phyloP scores from a whole-genome alignment of 176 grass and related monocot genomes.

The Avena sativa region DNA sequence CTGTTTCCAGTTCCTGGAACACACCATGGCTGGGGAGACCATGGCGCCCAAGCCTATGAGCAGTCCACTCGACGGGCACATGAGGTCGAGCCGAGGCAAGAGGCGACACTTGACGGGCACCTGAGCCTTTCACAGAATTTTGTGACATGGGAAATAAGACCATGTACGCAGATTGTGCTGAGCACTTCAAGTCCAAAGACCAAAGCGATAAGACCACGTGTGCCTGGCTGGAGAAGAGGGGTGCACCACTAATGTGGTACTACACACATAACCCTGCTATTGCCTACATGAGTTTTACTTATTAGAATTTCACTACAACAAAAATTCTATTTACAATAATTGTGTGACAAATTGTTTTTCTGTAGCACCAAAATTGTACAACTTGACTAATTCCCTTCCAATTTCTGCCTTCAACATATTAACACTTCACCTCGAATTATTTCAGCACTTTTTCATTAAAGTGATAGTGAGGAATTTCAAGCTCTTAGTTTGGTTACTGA shows the following conservation, averaged over 20 bases:
- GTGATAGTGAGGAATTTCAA: background rate
- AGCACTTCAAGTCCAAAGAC: background rate
- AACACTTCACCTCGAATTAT: conserved; percentile 1
- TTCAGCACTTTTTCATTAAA: background rate
- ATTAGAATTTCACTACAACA: background rate
- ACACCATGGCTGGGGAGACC: background rate
- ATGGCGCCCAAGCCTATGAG: background rate
- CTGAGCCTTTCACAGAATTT: background rate
- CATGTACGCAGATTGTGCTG: background rate
- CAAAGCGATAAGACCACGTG: background rate
- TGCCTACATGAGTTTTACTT: background rate
- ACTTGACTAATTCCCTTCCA: conserved; percentile 7
- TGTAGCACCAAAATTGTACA: background rate
- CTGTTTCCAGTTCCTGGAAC: background rate
- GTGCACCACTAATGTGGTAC: background rate
- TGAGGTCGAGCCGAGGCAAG: background rate
- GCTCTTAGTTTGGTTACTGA: conserved; percentile 6
- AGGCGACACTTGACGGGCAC: background rate
- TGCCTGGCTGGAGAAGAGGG: background rate
- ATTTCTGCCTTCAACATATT: background rate
- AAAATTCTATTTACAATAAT: background rate
- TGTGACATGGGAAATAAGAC: background rate
- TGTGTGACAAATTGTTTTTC: background rate
- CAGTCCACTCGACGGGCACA: background rate
- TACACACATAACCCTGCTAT: background rate